Conservation (phyloP, 2,329 filamentous ascomycete species). For the Volutella citrinella region DNA sequence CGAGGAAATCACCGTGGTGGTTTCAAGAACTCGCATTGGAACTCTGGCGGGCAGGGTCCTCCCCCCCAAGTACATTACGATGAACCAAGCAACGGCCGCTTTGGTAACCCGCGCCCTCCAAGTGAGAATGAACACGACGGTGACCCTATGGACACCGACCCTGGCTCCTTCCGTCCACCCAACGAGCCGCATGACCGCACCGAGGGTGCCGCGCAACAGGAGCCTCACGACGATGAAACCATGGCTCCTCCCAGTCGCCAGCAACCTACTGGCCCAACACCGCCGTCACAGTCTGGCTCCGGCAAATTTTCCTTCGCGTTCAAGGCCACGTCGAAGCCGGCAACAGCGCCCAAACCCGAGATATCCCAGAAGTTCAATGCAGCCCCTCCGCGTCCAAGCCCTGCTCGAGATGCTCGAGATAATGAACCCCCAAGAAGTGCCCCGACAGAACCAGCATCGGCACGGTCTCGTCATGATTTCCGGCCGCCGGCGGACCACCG, state of each 20-base stretch:
- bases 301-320: slow-evolving; percentile 93
- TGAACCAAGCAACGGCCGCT: slow-evolving; percentile 17
- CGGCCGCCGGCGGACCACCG: slow-evolving; percentile 34
- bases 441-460: slow-evolving; percentile 53
- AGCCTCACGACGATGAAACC: slow-evolving; percentile 41
- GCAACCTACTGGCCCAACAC: slow-evolving; percentile 52
- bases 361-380: slow-evolving; percentile 69
- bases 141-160: slow-evolving; percentile 16
- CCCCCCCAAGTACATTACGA: slow-evolving; percentile 20
- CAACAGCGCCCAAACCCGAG: slow-evolving; percentile 59
- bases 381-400: slow-evolving; percentile 47
- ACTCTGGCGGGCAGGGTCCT: slow-evolving; percentile 35
- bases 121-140: slow-evolving; percentile 12
- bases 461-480: slow-evolving; percentile 37
- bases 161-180: slow-evolving; percentile 24
- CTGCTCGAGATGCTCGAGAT: slow-evolving; percentile 28
- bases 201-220: slow-evolving; percentile 31
- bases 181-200: slow-evolving; percentile 10
- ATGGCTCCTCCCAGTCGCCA: slow-evolving; percentile 56
- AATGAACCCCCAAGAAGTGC: slow-evolving; percentile 49
- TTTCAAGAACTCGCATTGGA: slow-evolving; percentile 72
- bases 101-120: slow-evolving; percentile 11
- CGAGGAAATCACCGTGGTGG: slow-evolving; percentile 56
- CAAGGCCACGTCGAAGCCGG: slow-evolving; percentile 66
- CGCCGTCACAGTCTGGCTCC: slow-evolving; percentile 42